These are phyloP conservation scores for Stramenopiles sp. DNA, from an alignment of 352 stramenopile genomes.

Conservation along the genomic window DNA sequence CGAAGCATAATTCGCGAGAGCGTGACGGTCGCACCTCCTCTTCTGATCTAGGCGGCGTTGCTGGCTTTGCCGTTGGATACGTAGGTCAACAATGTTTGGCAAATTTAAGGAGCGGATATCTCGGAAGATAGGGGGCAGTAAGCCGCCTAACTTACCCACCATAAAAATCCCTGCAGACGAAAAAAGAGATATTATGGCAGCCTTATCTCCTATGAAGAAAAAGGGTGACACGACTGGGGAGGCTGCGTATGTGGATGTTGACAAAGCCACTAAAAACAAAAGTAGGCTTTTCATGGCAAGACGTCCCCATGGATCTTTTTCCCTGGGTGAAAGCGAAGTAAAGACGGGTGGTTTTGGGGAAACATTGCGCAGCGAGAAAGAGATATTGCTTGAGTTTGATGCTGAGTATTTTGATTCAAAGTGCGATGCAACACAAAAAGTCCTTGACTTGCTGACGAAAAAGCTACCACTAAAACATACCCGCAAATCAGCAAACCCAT, in stretches of 20 bases:
- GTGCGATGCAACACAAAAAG: not conserved
- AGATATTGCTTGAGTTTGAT: conserved; percentile 1
- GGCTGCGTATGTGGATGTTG: not conserved
- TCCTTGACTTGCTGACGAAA: not conserved
- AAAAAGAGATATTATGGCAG: not conserved
- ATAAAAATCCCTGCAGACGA: not conserved
- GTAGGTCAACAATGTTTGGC: too few species aligned
- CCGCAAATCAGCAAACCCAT: not conserved
- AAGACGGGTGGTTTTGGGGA: not conserved
- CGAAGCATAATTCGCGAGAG: too few species aligned
- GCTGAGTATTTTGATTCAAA: not conserved
- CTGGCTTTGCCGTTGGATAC: too few species aligned
- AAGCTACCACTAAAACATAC: not conserved
- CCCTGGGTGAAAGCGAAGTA: not conserved
- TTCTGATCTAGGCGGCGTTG: too few species aligned
- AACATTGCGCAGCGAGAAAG: not conserved
- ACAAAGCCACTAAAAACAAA: not conserved
- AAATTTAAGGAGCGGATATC: not conserved
- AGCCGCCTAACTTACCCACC: not conserved
- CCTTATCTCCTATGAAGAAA: not conserved
- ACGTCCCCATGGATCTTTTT: not conserved
- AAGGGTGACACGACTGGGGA: not conserved
- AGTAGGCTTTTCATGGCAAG: not conserved
- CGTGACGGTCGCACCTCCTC: too few species aligned
- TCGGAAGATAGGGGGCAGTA: not conserved